phyloP scores from a whole-genome alignment of 257 asterid species.

The Galeopsis tetrahit region DNA sequence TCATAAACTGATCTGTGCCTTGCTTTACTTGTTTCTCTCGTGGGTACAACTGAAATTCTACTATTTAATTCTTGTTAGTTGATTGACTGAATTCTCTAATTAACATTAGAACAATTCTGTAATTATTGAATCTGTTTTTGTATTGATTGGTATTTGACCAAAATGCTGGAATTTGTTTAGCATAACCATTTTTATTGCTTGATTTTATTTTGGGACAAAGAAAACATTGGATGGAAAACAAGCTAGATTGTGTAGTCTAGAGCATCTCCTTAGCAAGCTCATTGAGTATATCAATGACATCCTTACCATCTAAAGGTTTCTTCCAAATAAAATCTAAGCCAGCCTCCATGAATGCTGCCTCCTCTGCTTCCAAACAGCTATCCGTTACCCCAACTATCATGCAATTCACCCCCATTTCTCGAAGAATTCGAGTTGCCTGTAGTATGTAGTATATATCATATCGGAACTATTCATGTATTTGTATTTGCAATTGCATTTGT shows the following conservation, averaged over 20 bases:
- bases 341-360: conserved; percentile 44
- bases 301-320: conserved; percentile 38
- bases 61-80: neutral
- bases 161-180: neutral
- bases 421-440: conserved; percentile 47
- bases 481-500: neutral
- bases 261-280: conserved; percentile 40
- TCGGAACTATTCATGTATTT: neutral
- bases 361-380: conserved; percentile 24
- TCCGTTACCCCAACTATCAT: conserved; percentile 55
- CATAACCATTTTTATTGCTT: neutral
- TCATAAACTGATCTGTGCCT: neutral
- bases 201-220: neutral
- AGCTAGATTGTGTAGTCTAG: neutral
- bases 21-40: too few relatives aligned
- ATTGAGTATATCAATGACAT: conserved; percentile 30
- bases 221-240: neutral
- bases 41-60: neutral
- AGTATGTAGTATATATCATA: neutral
- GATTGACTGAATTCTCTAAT: neutral
- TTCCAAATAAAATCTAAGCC: conserved; percentile 48
- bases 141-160: neutral
- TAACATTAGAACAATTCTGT: neutral
- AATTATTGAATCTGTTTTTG: neutral
- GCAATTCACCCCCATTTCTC: conserved; percentile 51